phyloP scores from a whole-genome alignment of 106 monocot species.

The Dioscorea alata region DNA sequence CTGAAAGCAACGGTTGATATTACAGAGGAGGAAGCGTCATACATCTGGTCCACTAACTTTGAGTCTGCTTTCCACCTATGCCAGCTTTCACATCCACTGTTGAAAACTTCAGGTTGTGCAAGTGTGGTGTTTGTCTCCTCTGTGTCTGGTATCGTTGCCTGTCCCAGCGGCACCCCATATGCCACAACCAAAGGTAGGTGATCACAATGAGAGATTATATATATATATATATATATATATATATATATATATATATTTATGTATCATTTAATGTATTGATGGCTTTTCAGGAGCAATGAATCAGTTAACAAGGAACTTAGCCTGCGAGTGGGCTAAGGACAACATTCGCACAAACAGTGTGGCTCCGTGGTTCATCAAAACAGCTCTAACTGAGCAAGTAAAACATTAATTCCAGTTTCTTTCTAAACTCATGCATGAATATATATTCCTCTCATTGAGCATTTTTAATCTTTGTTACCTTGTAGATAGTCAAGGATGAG shows the following conservation, averaged over 20 bases:
- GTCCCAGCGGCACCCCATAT: slow-evolving; percentile 13
- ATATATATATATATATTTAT: too few species aligned
- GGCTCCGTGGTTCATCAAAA: neutral
- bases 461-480: neutral
- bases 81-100: slow-evolving; percentile 53
- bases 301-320: slow-evolving; percentile 6
- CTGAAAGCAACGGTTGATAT: slow-evolving; percentile 14
- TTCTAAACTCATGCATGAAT: neutral
- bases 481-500: slow-evolving; percentile 5
- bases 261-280: too few species aligned
- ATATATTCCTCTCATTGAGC: neutral
- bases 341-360: slow-evolving; percentile 4
- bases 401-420: neutral
- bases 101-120: slow-evolving; percentile 37
- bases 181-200: slow-evolving; percentile 37
- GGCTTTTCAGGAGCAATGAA: slow-evolving; percentile 2
- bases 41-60: slow-evolving; percentile 31
- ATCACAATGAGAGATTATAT: neutral
- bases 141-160: slow-evolving; percentile 21
- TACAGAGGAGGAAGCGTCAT: slow-evolving; percentile 17
- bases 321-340: slow-evolving; percentile 16
- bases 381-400: neutral
- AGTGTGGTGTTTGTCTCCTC: slow-evolving; percentile 49
- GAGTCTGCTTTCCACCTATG: slow-evolving; percentile 55
- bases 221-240: neutral